Percentiles rank a stretch among this genome's conserved stretches.
These are phyloP conservation scores for Xylariaceae sp. DNA, from an alignment of 2,329 filamentous ascomycete species.

Conservation along the genomic window DNA sequence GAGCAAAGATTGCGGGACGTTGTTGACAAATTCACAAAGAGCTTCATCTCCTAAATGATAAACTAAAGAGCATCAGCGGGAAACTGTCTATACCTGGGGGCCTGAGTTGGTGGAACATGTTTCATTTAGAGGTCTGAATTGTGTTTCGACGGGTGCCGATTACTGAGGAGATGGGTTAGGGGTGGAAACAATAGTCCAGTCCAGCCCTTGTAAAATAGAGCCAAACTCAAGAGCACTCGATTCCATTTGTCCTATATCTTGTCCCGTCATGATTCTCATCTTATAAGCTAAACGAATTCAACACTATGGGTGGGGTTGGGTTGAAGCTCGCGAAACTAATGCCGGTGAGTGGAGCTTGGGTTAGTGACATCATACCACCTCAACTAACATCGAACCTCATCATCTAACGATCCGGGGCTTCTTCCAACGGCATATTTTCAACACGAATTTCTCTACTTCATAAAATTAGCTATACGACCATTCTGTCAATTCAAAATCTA, in stretches of 20 bases:
- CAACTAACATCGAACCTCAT: slow-evolving; percentile 14
- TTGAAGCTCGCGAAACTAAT: slow-evolving; percentile 1
- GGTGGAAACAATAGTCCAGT: slow-evolving; percentile 49
- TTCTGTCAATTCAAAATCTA: not conserved
- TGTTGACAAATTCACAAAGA: slow-evolving; percentile 85
- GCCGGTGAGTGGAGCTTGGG: slow-evolving; percentile 9
- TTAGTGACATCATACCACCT: slow-evolving; percentile 26
- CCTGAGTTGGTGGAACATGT: slow-evolving; percentile 43
- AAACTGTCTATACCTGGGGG: slow-evolving; percentile 52
- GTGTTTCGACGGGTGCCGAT: slow-evolving; percentile 50
- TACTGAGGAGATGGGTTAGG: slow-evolving; percentile 50
- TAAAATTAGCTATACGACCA: not conserved
- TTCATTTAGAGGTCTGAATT: slow-evolving; percentile 52
- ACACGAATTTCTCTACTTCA: not conserved
- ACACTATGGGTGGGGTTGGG: not conserved
- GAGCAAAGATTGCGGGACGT: slow-evolving; percentile 82
- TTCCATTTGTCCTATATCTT: slow-evolving; percentile 56
- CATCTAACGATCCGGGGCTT: slow-evolving; percentile 7
- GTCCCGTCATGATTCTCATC: not conserved
- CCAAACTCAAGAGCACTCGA: slow-evolving; percentile 63
- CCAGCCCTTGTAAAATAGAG: slow-evolving; percentile 66
- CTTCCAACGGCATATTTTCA: not conserved
- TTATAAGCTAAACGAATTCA: not conserved
- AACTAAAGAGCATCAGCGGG: slow-evolving; percentile 36
- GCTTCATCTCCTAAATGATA: slow-evolving; percentile 68